Base-by-base conservation (phyloP, 352 stramenopile species). In the Globisporangium orthogonon region DNA sequence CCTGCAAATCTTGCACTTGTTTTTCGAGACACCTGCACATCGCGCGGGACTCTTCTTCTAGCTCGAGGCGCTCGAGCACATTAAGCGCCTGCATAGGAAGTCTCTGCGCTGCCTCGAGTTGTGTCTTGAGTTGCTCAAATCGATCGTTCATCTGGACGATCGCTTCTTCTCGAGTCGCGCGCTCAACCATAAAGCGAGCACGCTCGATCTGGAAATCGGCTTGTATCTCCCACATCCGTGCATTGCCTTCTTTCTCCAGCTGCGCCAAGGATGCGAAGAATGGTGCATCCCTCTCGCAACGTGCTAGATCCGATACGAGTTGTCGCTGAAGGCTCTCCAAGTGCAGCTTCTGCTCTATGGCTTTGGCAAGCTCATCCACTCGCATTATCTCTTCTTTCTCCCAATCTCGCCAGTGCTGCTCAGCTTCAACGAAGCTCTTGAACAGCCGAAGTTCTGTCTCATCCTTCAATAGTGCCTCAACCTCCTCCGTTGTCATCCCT, bases 151-250 rank as follows among this genome's bases (percentile, higher is more conserved):
- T 61, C 30, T 86, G 76, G 30, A 80, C 83, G 0, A 87, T 45
- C 9, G 77, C 78, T 50, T 88, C 80, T 29, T 88, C 77, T 0
- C 74, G 61, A 1, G 69, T 64, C 11, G 80, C 76, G 11, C 80
- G 80, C 54, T 90, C 80, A 2, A 90, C 61, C 29, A 88, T 61
- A 23, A 88, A 90, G 0, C 76, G 67, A 9, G 72, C 74, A 14
- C 77, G 62, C 23, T 82, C 74, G 13, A 87, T 65, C 59, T 90
- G 80, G 0, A 72, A 56, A 39, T 81, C 69, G 11, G 74, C 74
- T 65, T 90, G 80, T 1, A 76, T 53, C 10, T 65, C 60, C 77
- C 75, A 90, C 50, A 90, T 57, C 2, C 64, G 57, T 1, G 71
- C 69, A 53, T 86, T 76, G 1, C 69, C 28, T 4, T 67, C 66